Percentiles rank a stretch among this genome's conserved stretches.
Conservation (phyloP, 2,329 filamentous ascomycete genomes). For the Trichoderma koningii region DNA sequence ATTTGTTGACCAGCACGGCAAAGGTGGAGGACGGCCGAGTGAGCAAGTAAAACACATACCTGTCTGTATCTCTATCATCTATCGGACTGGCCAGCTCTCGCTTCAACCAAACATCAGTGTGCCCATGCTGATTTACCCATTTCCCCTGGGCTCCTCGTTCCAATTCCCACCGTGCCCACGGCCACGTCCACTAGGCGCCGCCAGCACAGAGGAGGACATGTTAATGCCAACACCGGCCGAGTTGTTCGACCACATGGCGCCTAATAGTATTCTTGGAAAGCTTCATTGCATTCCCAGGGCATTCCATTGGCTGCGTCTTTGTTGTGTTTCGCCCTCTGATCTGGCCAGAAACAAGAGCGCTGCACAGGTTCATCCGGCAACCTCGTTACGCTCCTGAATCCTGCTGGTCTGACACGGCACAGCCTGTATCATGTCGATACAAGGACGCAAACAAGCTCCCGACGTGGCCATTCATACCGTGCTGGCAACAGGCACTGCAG, state of each 20-base stretch:
- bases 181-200: constrained; percentile 1
- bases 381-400: constrained; percentile 23
- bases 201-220: constrained; percentile 20
- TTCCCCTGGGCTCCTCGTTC: not conserved
- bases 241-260: constrained; percentile 26
- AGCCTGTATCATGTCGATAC: not conserved
- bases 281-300: constrained; percentile 21
- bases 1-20: constrained; percentile 8
- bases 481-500: constrained; percentile 12
- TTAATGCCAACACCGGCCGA: constrained; percentile 21
- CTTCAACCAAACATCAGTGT: constrained; percentile 7
- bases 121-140: not conserved
- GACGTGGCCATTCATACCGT: constrained; percentile 12
- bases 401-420: constrained; percentile 18
- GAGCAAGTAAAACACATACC: not conserved
- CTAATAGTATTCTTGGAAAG: constrained; percentile 28
- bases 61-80: too few relatives aligned
- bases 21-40: not conserved
- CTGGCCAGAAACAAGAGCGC: constrained; percentile 3
- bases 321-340: constrained; percentile 5
- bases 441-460: not conserved
- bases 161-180: constrained; percentile 9
- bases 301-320: constrained; percentile 10
- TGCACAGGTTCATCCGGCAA: constrained; percentile 14
- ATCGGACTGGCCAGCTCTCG: not conserved